A percentile compares a stretch with the other conserved stretches of the same genome.
phyloP scores from a whole-genome alignment of 768 basidiomycete species.

The Lyophyllum atratum region DNA sequence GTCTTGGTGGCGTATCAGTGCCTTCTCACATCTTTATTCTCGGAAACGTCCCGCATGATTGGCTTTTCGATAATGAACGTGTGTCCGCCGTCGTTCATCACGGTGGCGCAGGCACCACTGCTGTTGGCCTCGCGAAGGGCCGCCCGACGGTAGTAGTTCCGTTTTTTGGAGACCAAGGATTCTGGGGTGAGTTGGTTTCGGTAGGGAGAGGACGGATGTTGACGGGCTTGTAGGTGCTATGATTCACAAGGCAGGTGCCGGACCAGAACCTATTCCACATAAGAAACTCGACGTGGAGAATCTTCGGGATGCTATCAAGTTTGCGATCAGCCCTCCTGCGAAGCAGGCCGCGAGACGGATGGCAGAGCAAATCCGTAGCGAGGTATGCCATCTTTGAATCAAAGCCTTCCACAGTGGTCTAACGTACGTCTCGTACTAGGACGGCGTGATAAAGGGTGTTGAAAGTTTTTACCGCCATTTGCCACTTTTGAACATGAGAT shows the following conservation, averaged over 20 bases:
- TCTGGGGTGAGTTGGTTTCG: slow-evolving; percentile 41
- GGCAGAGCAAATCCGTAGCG: slow-evolving; percentile 50
- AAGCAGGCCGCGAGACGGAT: slow-evolving; percentile 49
- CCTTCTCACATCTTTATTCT: slow-evolving; percentile 60
- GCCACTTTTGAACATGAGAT: slow-evolving; percentile 63
- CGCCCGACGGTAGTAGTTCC: slow-evolving; percentile 63
- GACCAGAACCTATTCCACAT: slow-evolving; percentile 60
- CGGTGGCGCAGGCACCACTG: slow-evolving; percentile 69
- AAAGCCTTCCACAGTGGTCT: not conserved
- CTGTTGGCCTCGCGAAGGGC: slow-evolving; percentile 60
- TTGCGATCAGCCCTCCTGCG: slow-evolving; percentile 45
- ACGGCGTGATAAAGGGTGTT: slow-evolving; percentile 48
- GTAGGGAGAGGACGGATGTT: slow-evolving; percentile 6
- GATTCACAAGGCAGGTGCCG: slow-evolving; percentile 62
- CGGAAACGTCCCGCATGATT: slow-evolving; percentile 70
- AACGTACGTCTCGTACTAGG: slow-evolving; percentile 26
- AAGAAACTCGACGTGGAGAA: slow-evolving; percentile 50
- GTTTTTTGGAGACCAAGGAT: slow-evolving; percentile 68
- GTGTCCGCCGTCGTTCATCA: slow-evolving; percentile 65
- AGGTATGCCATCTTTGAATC: slow-evolving; percentile 35
- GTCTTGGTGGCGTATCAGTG: slow-evolving; percentile 52
- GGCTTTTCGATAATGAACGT: slow-evolving; percentile 58
- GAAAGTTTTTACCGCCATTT: slow-evolving; percentile 62
- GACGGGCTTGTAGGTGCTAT: slow-evolving; percentile 48
- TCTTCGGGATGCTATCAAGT: slow-evolving; percentile 54